Base-by-base conservation (phyloP, 805 yeast species). In the Metschnikowia dekortorum region DNA sequence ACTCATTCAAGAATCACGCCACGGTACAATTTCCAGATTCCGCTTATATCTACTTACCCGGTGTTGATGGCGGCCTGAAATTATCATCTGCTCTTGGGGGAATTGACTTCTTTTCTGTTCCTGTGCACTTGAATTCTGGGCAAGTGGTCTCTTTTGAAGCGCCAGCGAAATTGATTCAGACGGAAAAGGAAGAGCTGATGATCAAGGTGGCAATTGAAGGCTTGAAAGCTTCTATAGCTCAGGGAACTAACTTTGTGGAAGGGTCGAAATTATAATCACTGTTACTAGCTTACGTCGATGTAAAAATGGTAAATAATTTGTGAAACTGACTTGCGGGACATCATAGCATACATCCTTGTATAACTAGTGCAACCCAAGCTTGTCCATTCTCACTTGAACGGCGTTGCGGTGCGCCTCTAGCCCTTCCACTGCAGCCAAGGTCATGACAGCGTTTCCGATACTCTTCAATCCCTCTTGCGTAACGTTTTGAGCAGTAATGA, bases 361-460 rank as follows among this genome's bases (percentile, higher is more conserved):
- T 2, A 16, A 33, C 31, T 61, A 70, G 47, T 78, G 60, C 52
- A 81, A 74, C 4, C 90, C 90, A 39, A 88, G 72, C 64, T 87
- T 85, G 58, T 84, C 88, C 88, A 94, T 84, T 75, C 99, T 84
- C 39, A 94, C 85, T 70, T 90, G 90, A 46, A 94, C 97, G 6
- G 99, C 98, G 63, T 90, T 89, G 69, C 97, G 83, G 76, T 94
- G 99, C 9, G 91, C 99, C 68, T 92, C 97, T 53, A 94, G 78
- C 2, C 99, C 99, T 73, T 94, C 99, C 37, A 91, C 94, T 46
- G 83, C 91, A 26, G 99, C 99, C 54, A 94, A 80, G 36, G 89
- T 83, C 92, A 92, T 92, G 16, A 94, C 97, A 4, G 98, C 97
- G 57, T 82, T 83, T n/a, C 99, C 99, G 56, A 94, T 92, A 60